Conservation (phyloP, 371 early-diverging fungal genomes). For the Vavraia culicis region DNA sequence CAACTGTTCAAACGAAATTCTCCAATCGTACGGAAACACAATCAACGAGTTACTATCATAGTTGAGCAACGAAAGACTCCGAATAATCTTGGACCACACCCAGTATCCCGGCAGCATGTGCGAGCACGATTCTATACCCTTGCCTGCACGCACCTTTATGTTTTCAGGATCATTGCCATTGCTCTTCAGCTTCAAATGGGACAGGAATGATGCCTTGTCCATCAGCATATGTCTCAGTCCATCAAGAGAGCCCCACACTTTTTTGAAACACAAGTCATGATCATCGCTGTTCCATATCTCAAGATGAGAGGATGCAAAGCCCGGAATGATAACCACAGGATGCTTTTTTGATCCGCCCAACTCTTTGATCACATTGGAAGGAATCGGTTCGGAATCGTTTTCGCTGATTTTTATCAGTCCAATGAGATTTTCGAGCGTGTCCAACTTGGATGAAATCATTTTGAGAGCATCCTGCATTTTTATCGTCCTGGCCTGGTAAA, state of each 20-base stretch:
- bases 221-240: constrained; percentile 57
- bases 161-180: constrained; percentile 63
- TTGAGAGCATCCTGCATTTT: too few relatives aligned
- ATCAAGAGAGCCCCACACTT: constrained; percentile 63
- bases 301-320: constrained; percentile 62
- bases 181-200: constrained; percentile 57
- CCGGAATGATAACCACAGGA: constrained; percentile 66
- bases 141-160: constrained; percentile 59
- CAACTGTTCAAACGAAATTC: constrained; percentile 56
- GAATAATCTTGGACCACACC: constrained; percentile 65
- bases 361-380: too few relatives aligned
- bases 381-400: too few relatives aligned
- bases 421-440: too few relatives aligned
- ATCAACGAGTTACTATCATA: constrained; percentile 52
- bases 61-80: constrained; percentile 48
- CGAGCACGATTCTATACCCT: constrained; percentile 70
- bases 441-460: too few relatives aligned
- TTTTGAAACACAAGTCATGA: constrained; percentile 54
- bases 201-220: constrained; percentile 62
- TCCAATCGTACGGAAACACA: constrained; percentile 72
- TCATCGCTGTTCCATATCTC: constrained; percentile 56
- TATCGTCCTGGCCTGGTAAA: too few relatives aligned
- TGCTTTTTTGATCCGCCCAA: constrained; percentile 15
- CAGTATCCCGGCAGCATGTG: constrained; percentile 74
- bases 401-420: too few relatives aligned